Evolutionary conservation across 2,329 filamentous ascomycete genomes (phyloP).

Genomic region (Xylaria sp.): DNA sequence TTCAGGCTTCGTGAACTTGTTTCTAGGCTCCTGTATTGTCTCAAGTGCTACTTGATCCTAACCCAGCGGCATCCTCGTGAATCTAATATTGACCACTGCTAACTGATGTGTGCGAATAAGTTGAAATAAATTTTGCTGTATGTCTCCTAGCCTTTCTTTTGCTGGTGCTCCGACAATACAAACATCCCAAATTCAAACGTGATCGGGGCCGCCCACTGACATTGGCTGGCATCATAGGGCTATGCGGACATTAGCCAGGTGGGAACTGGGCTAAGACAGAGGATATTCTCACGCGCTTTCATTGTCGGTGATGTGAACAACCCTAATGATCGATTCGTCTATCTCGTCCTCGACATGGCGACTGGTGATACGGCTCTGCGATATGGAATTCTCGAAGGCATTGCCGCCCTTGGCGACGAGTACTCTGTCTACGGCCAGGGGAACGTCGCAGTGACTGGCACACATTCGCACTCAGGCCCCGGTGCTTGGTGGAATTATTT

Average conservation of each 20-base stretch:
- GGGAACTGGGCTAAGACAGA: slow-evolving; percentile 85
- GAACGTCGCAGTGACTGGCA: slow-evolving; percentile 90
- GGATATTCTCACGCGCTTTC: slow-evolving; percentile 87
- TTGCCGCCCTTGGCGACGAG: slow-evolving; percentile 74
- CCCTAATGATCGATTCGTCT: slow-evolving; percentile 79
- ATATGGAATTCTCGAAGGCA: slow-evolving; percentile 80
- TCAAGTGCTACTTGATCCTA: not conserved
- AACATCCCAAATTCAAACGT: slow-evolving; percentile 67
- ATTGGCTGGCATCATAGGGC: slow-evolving; percentile 21
- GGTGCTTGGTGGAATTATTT: slow-evolving; percentile 94
- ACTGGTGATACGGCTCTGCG: slow-evolving; percentile 88
- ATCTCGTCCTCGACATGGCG: slow-evolving; percentile 86
- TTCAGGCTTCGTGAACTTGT: slow-evolving; percentile 3
- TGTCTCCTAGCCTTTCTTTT: slow-evolving; percentile 51
- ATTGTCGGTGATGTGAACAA: slow-evolving; percentile 78
- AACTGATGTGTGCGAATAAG: slow-evolving; percentile 50
- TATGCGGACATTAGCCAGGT: slow-evolving; percentile 62
- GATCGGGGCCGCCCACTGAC: slow-evolving; percentile 14
- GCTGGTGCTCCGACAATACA: not conserved
- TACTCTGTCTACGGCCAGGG: slow-evolving; percentile 80
- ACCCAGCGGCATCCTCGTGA: not conserved
- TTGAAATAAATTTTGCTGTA: slow-evolving; percentile 90
- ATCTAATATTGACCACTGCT: slow-evolving; percentile 17
- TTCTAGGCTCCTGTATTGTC: not conserved
- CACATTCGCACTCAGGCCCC: slow-evolving; percentile 89